phyloP scores from a whole-genome alignment of 768 basidiomycete genomes.

The Russula griseocarnosa region DNA sequence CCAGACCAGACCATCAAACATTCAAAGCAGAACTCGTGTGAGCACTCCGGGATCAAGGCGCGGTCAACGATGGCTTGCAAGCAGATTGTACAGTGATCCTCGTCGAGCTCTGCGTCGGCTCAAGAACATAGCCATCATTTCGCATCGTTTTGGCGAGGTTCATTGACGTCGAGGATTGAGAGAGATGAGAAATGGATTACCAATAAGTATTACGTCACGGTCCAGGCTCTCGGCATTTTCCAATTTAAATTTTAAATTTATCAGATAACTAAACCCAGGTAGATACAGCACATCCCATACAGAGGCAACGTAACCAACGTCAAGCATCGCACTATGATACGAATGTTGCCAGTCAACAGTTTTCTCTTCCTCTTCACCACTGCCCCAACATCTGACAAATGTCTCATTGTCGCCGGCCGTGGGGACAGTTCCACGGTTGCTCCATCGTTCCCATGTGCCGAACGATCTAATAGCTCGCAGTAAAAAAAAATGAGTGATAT shows the following conservation, averaged over 20 bases:
- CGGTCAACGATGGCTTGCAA: constrained; percentile 72
- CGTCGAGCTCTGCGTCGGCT: constrained; percentile 37
- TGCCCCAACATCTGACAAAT: constrained; percentile 24
- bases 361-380: background rate
- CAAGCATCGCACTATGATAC: background rate
- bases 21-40: constrained; percentile 92
- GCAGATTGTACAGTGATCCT: constrained; percentile 81
- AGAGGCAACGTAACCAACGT: background rate
- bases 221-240: background rate
- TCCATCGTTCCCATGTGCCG: constrained; percentile 37
- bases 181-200: background rate
- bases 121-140: background rate
- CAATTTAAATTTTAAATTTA: background rate
- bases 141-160: constrained; percentile 9
- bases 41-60: constrained; percentile 78
- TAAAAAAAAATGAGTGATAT: background rate
- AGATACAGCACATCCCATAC: background rate
- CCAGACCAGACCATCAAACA: constrained; percentile 86
- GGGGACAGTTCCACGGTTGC: constrained; percentile 39
- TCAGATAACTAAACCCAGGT: background rate
- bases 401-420: constrained; percentile 36
- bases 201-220: background rate
- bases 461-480: constrained; percentile 29
- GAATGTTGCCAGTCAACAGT: constrained; percentile 17
- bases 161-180: background rate